Conservation (phyloP, 106 monocot genomes). For the Hemerocallis citrina region DNA sequence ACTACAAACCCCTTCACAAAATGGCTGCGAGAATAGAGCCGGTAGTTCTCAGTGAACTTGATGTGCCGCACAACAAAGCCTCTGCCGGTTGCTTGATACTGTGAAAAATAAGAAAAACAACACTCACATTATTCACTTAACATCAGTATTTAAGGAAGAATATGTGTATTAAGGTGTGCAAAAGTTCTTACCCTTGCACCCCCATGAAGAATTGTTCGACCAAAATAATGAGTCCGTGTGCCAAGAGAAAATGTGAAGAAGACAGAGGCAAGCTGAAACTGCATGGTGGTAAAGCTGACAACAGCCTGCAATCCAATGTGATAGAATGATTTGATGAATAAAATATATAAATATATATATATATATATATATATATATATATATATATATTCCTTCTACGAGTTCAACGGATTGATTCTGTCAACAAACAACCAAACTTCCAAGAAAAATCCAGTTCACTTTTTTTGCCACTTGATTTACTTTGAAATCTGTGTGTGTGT, state of each 20-base stretch:
- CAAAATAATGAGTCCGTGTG: constrained; percentile 83
- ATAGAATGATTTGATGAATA: too few relatives aligned
- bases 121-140: not conserved
- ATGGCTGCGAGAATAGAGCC: constrained; percentile 85
- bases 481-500: too few relatives aligned
- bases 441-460: too few relatives aligned
- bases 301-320: constrained; percentile 74
- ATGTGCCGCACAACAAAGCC: constrained; percentile 85
- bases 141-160: constrained; percentile 8
- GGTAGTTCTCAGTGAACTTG: constrained; percentile 81
- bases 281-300: constrained; percentile 59
- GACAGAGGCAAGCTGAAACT: constrained; percentile 57
- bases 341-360: not conserved
- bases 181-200: constrained; percentile 50
- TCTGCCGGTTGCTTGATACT: constrained; percentile 79
- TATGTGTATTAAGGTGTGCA: constrained; percentile 5
- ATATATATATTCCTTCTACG: too few relatives aligned
- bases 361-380: not conserved
- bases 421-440: not conserved
- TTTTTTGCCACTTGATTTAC: too few relatives aligned
- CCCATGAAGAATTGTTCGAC: constrained; percentile 79
- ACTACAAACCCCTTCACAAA: constrained; percentile 75
- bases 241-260: constrained; percentile 84
- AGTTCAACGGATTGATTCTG: not conserved
- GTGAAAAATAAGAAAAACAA: constrained; percentile 1